Base-by-base conservation (phyloP, 2,329 filamentous ascomycete genomes). In the Phyllosticta citriasiana region DNA sequence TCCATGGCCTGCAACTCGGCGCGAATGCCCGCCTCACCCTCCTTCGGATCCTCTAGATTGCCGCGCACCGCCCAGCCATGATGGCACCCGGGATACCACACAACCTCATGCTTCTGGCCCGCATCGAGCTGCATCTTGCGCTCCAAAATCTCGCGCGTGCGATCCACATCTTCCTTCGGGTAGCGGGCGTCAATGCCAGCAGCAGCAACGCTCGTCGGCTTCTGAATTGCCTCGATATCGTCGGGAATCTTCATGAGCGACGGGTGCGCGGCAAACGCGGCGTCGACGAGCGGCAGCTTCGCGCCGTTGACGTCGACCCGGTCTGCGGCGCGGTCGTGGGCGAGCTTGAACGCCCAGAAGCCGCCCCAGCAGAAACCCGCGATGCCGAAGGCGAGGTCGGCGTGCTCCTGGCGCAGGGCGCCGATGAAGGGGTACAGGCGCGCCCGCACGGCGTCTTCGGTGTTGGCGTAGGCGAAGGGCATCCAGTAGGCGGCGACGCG, bases 41-140 rank as follows among this genome's bases (percentile, higher is more conserved):
- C 58, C 5, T 70, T 65, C 52, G 66, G 63, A 54, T 73, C 69
- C 12, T 71, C 66, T 63, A 71, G 67, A 35, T 71, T 72, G 10
- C 71, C 72, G 35, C 71, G 61, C 24, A 73, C 66, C 33, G 73
- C 72, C 66, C 74, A 75, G 6, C 73, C 73, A 64, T 76, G 72
- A 58, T 71, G 65, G 12, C 67, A 70, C 26, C 69, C 71, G 22
- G 71, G 66, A 58, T 75, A 76, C 66, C 71, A 67, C 2, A 73
- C 67, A 61, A 73, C 70, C 62, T 76, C 67, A 22, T 72, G 71
- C 26, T 57, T 26, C 16, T n/a, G 12, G 26, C 10, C 24, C 33
- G n/a, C 33, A 16, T 55, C 72, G 67, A 35, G 74, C 68, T 74
- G 74, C 4, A 63, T 66, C 53, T 65, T 64, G 14, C 53, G 30